Base-by-base conservation (phyloP, 495 filamentous ascomycete species). In the Rostrohypoxylon terebratum region DNA sequence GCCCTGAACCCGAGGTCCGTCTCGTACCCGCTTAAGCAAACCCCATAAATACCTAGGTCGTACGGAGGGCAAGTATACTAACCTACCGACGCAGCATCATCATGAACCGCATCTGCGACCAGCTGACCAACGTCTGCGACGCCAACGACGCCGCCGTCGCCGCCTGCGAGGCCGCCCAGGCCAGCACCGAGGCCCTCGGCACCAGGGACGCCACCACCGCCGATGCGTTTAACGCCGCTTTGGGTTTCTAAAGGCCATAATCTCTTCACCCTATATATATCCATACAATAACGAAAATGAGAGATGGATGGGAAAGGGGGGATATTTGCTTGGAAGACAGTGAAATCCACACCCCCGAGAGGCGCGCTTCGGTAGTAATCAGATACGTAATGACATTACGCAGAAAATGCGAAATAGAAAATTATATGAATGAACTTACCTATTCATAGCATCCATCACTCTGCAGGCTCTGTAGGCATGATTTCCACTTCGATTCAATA, bases 31-130 rank as follows among this genome's bases (percentile, higher is more conserved):
- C n/a, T n/a, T n/a, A n/a, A n/a, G n/a, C n/a, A n/a, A n/a, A n/a
- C n/a, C n/a, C n/a, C n/a, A n/a, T n/a, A n/a, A n/a, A n/a, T n/a
- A n/a, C n/a, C n/a, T n/a, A n/a, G n/a, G n/a, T n/a, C n/a, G n/a
- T n/a, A n/a, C n/a, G n/a, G n/a, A n/a, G n/a, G n/a, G n/a, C n/a
- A n/a, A n/a, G n/a, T n/a, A n/a, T n/a, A n/a, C n/a, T n/a, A n/a
- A n/a, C n/a, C n/a, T n/a, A n/a, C n/a, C n/a, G n/a, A n/a, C n/a
- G n/a, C 42, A 45, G 50, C 51, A 55, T 55, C 28, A 55, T 55
- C 51, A 55, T 55, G 51, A 55, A 34, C 28, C 51, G 51, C 11
- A 55, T 55, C 51, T 55, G 51, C 51, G 51, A 55, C 51, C 51
- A 55, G 31, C 51, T 55, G 31, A 55, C 51, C 31, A 55, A 55